Percentiles rank a stretch among this genome's conserved stretches.
phyloP scores from a whole-genome alignment of 2,329 filamentous ascomycete genomes.

The Colletotrichum echinochloae region DNA sequence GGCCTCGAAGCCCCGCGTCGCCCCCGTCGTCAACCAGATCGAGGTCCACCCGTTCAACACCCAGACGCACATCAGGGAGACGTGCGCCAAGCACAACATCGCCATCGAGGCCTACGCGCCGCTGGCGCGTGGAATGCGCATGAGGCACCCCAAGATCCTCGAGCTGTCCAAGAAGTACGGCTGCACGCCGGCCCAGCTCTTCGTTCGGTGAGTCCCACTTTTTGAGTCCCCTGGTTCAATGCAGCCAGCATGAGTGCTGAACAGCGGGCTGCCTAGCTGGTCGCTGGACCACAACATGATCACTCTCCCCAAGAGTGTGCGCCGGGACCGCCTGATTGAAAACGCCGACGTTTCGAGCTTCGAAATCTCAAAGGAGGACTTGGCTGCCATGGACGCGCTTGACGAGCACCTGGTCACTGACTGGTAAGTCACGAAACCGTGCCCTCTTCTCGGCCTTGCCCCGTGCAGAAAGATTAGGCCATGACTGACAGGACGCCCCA shows the following conservation, averaged over 20 bases:
- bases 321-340: slow-evolving; percentile 70
- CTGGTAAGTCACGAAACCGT: slow-evolving; percentile 55
- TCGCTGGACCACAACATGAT: slow-evolving; percentile 80
- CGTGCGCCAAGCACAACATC: slow-evolving; percentile 75
- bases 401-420: slow-evolving; percentile 82
- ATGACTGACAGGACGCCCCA: background rate
- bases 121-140: slow-evolving; percentile 76
- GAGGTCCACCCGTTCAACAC: slow-evolving; percentile 89
- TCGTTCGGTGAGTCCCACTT: slow-evolving; percentile 63
- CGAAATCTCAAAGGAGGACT: slow-evolving; percentile 71
- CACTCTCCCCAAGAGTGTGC: slow-evolving; percentile 79
- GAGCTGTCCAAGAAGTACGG: slow-evolving; percentile 74
- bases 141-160: slow-evolving; percentile 74
- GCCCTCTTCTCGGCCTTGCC: fast-evolving
- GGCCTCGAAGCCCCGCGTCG: slow-evolving; percentile 68
- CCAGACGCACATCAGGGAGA: slow-evolving; percentile 72
- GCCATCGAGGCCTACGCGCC: slow-evolving; percentile 85
- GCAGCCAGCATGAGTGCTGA: background rate
- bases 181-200: slow-evolving; percentile 78
- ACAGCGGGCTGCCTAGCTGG: slow-evolving; percentile 66
- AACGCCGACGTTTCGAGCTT: slow-evolving; percentile 73
- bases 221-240: too few relatives aligned
- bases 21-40: slow-evolving; percentile 82
- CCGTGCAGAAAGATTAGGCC: background rate
- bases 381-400: slow-evolving; percentile 71